These are phyloP conservation scores for Medicago lupulina DNA, from an alignment of 306 rosid species.

Conservation along the genomic window DNA sequence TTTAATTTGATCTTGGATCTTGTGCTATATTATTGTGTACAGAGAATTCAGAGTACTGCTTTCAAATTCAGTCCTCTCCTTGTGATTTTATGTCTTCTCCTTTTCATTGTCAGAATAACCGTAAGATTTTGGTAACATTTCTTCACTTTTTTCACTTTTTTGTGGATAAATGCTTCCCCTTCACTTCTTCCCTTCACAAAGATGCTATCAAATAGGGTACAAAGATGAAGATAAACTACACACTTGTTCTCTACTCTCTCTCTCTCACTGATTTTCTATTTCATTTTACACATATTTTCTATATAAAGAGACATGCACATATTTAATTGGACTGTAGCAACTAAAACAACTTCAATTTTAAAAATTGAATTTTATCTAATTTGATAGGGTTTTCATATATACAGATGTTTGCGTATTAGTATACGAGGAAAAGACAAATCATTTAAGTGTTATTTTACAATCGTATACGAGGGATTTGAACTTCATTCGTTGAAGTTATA, in stretches of 20 bases:
- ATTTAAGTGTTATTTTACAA: too few species aligned
- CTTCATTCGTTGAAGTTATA: too few species aligned
- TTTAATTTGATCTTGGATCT: constrained; percentile 66
- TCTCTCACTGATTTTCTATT: background rate
- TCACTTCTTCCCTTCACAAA: constrained; percentile 30
- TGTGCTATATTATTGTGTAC: constrained; percentile 45
- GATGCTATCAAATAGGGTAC: constrained; percentile 49
- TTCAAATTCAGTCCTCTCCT: constrained; percentile 50
- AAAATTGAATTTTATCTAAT: too few species aligned
- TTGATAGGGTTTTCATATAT: too few species aligned
- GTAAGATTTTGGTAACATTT: constrained; percentile 46
- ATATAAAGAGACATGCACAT: background rate
- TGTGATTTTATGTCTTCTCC: constrained; percentile 49
- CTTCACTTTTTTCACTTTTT: constrained; percentile 28
- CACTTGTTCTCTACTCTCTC: background rate
- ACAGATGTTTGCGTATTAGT: too few species aligned
- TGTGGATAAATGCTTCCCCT: constrained; percentile 43
- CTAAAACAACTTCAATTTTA: background rate
- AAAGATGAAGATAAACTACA: constrained; percentile 31
- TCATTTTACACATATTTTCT: background rate
- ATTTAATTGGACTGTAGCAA: constrained; percentile 22
- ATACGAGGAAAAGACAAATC: too few species aligned
- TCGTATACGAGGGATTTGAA: too few species aligned
- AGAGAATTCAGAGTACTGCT: constrained; percentile 38
- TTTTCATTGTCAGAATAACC: constrained; percentile 55